Conservation (phyloP, 2,329 filamentous ascomycete genomes). For the Ophiostoma perfectum region DNA sequence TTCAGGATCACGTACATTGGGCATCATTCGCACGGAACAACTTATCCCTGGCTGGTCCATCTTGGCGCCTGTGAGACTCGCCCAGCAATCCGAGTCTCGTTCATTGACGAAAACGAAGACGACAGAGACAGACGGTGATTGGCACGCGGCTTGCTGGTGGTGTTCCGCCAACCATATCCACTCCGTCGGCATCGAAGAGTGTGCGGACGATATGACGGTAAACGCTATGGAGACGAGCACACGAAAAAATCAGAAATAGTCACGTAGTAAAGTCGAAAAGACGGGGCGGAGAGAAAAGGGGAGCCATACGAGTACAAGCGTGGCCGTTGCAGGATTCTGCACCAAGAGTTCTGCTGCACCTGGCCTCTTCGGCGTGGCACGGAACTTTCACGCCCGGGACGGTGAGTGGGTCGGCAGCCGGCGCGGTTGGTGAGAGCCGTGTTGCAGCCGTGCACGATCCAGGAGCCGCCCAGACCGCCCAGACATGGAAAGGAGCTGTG, state of each 20-base stretch:
- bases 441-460: slow-evolving; percentile 10
- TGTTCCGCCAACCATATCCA: neutral
- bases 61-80: slow-evolving; percentile 8
- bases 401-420: slow-evolving; percentile 19
- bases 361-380: slow-evolving; percentile 18
- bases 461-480: slow-evolving; percentile 12
- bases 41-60: neutral
- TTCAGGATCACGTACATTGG: neutral
- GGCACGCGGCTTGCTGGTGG: neutral
- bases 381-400: slow-evolving; percentile 20
- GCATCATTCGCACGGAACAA: slow-evolving; percentile 4
- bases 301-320: too few relatives aligned
- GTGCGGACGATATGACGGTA: too few relatives aligned
- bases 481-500: slow-evolving; percentile 10
- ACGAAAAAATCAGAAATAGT: neutral
- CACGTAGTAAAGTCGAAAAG: too few relatives aligned
- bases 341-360: neutral
- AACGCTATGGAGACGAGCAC: too few relatives aligned
- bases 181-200: too few relatives aligned
- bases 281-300: too few relatives aligned
- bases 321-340: neutral
- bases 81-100: neutral
- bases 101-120: slow-evolving; percentile 1
- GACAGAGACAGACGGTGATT: slow-evolving; percentile 1
- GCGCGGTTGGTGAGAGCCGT: slow-evolving; percentile 16